Percentiles rank a stretch among this genome's conserved stretches.
These are phyloP conservation scores for Nothophytophthora sp. DNA, from an alignment of 352 stramenopile species.

Conservation along the genomic window DNA sequence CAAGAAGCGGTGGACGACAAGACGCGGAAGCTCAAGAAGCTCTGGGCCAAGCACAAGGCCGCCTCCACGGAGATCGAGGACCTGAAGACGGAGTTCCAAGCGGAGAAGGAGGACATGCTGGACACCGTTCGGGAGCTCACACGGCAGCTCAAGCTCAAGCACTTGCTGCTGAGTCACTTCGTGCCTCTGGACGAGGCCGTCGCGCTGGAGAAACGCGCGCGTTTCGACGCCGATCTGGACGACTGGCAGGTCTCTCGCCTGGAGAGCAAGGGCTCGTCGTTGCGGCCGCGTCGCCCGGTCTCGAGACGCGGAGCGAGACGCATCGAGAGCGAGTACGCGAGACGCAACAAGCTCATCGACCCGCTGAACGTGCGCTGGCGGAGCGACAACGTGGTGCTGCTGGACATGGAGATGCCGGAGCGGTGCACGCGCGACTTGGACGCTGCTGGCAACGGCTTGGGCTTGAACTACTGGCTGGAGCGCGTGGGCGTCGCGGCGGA, in stretches of 20 bases:
- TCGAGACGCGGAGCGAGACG: slow-evolving; percentile 62
- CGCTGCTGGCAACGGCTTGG: slow-evolving; percentile 37
- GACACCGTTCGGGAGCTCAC: slow-evolving; percentile 94
- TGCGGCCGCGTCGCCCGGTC: slow-evolving; percentile 61
- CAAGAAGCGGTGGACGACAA: slow-evolving; percentile 94
- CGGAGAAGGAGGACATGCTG: slow-evolving; percentile 95
- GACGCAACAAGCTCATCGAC: slow-evolving; percentile 80
- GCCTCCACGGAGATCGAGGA: slow-evolving; percentile 92
- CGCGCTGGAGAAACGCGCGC: slow-evolving; percentile 77
- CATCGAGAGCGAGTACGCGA: slow-evolving; percentile 93
- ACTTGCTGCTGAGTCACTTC: slow-evolving; percentile 91
- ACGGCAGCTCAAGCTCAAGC: slow-evolving; percentile 95
- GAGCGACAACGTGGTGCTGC: slow-evolving; percentile 88
- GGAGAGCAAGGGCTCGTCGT: slow-evolving; percentile 56
- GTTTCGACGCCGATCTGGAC: slow-evolving; percentile 90
- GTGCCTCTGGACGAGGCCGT: slow-evolving; percentile 71
- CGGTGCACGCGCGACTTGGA: slow-evolving; percentile 83
- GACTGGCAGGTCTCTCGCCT: slow-evolving; percentile 85
- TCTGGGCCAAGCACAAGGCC: slow-evolving; percentile 93
- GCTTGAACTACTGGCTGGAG: slow-evolving; percentile 74
- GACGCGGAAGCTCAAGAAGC: slow-evolving; percentile 96
- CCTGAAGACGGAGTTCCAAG: slow-evolving; percentile 92
- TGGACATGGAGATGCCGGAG: slow-evolving; percentile 91
- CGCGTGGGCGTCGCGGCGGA: slow-evolving; percentile 39
- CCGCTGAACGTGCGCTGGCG: slow-evolving; percentile 89